Evolutionary conservation across 2,329 filamentous ascomycete species (phyloP), one percentile per base, ranked within the genome.

Genomic region (Lachnellula suecica): DNA sequence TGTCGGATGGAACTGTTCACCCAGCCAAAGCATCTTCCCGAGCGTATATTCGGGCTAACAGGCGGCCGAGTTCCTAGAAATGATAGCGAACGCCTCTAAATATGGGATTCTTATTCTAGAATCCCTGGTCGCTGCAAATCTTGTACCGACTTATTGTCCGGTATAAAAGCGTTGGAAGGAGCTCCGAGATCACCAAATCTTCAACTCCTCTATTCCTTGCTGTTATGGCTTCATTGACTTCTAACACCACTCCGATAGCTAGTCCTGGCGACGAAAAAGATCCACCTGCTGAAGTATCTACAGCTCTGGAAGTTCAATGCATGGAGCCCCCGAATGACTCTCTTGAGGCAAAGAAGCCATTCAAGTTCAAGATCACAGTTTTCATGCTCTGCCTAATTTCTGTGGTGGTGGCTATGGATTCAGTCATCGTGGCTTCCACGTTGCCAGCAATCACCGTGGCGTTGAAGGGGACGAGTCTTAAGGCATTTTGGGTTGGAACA

Each of bases 401-500:
- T 10, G 45, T 54, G 8, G 31, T 56, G 7, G 53, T 50, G 9
- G 50, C 53, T 10, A 50, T 54, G 52, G 56, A 59, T 25, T 47
- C 56, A 4, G 56, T 59, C 20, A 59, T 59, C 25, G 52, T 59
- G 15, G 55, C 55, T 22, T 41, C 57, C 3, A 41, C 43, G 17
- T 35, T 59, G n/a, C 51, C 52, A 8, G 57, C 55, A 2, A 56
- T 59, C 35, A 46, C 57, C n/a, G 35, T 45, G 10, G 44, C 49
- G 4, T 27, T 59, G 23, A 43, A 54, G 24, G 51, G 52, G 10
- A 51, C 49, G 13, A 58, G 50, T 46, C 35, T 52, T 17, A 41
- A 58, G 40, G 50, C 53, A 7, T 59, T 56, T 27, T 59, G 57
- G 52, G 47, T 50, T 38, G 57, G 57, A 4, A 56, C 52, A n/a